Conservation (phyloP, 2,329 filamentous ascomycete species). For the Fusarium foetens region DNA sequence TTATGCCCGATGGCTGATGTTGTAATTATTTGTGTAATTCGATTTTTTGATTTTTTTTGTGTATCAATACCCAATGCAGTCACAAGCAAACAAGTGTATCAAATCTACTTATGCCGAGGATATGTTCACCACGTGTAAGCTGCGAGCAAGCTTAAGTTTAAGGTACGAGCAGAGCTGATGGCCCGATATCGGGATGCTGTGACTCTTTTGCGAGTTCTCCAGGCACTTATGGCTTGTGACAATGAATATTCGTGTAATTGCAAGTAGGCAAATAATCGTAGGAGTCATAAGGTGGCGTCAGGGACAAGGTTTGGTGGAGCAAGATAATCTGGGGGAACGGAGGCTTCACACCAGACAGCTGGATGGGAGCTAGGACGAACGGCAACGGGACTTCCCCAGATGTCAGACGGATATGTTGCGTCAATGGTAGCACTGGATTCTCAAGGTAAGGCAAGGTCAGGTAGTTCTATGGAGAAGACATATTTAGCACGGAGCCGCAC, state of each 20-base stretch:
- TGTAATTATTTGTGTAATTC: constrained; percentile 4
- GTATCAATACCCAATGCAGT: not conserved
- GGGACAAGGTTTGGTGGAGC: constrained; percentile 18
- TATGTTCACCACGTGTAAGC: constrained; percentile 19
- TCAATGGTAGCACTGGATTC: not conserved
- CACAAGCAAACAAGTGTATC: not conserved
- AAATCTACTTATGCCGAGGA: constrained; percentile 15
- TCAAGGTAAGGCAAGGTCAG: constrained; percentile 1
- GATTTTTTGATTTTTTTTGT: not conserved
- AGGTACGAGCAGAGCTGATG: not conserved
- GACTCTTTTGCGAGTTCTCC: constrained; percentile 3
- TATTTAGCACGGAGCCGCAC: constrained; percentile 37
- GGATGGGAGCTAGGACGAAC: constrained; percentile 41
- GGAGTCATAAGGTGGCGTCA: constrained; percentile 19
- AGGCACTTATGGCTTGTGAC: not conserved
- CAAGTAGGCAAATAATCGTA: constrained; percentile 7
- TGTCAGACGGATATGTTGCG: constrained; percentile 8
- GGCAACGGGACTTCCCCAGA: constrained; percentile 32
- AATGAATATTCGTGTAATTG: constrained; percentile 5
- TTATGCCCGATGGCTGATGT: not conserved
- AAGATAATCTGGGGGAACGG: constrained; percentile 38
- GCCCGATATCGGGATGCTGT: constrained; percentile 36
- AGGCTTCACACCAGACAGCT: constrained; percentile 12
- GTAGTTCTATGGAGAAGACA: constrained; percentile 22
- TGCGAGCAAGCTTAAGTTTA: constrained; percentile 11